phyloP scores from a whole-genome alignment of 345 rosid species.

The Orychophragmus violaceus region DNA sequence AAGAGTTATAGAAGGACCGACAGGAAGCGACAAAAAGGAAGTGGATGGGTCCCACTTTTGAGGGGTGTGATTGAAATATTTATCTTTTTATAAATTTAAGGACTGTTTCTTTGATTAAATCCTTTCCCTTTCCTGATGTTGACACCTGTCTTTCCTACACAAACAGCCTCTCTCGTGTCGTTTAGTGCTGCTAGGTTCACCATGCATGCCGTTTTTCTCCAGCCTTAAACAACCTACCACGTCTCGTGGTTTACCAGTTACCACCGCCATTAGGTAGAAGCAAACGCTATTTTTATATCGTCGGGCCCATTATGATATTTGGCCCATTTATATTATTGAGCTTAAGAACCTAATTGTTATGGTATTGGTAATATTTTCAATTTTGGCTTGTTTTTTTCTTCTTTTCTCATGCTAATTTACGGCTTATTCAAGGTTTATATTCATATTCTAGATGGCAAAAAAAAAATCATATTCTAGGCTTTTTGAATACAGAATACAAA shows the following conservation, averaged over 20 bases:
- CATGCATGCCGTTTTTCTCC: conserved; percentile 17
- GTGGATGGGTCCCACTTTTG: conserved; percentile 5
- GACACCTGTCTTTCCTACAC: conserved; percentile 17
- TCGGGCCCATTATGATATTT: too few species aligned
- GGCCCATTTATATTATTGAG: too few species aligned
- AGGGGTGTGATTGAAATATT: conserved; percentile 27
- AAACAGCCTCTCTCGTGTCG: conserved; percentile 10
- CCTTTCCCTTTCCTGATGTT: neutral
- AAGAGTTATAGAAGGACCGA: conserved; percentile 17
- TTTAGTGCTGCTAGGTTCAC: neutral
- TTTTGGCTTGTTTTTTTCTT: too few species aligned
- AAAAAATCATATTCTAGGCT: too few species aligned
- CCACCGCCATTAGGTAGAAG: neutral
- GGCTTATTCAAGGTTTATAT: too few species aligned
- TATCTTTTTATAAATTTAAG: neutral
- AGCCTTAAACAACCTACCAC: neutral
- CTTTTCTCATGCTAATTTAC: too few species aligned
- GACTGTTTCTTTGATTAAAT: neutral
- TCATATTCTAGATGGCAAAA: too few species aligned
- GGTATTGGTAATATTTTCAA: too few species aligned
- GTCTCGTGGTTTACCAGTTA: neutral
- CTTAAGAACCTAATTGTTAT: too few species aligned
- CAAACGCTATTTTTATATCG: too few species aligned
- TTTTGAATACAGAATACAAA: neutral
- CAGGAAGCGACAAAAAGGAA: conserved; percentile 31